Evolutionary conservation across 257 asterid species (phyloP).

Genomic region (Knoxia roxburghii): DNA sequence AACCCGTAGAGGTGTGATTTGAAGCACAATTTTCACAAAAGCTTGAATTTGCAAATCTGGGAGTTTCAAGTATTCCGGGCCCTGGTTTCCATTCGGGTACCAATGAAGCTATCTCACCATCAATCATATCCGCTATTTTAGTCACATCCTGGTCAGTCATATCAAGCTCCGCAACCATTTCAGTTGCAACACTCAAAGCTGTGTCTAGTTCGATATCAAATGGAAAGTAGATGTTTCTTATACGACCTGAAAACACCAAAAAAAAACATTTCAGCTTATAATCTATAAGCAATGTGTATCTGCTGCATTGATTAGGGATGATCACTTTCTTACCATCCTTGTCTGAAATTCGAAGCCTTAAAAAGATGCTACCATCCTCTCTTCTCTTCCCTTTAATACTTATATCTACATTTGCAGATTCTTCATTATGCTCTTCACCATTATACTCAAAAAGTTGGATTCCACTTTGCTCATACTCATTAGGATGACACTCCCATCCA

Average conservation of each 20-base stretch:
- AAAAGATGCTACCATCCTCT: constrained; percentile 40
- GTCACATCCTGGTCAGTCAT: constrained; percentile 47
- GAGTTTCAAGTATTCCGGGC: constrained; percentile 34
- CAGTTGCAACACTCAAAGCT: constrained; percentile 44
- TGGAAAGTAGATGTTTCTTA: constrained; percentile 48
- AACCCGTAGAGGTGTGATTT: constrained; percentile 36
- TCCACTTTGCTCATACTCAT: constrained; percentile 37
- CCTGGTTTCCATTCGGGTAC: constrained; percentile 47
- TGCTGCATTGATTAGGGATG: neutral
- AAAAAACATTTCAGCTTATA: too few relatives aligned
- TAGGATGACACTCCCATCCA: constrained; percentile 29
- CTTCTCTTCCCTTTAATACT: constrained; percentile 48
- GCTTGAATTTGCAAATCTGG: constrained; percentile 21
- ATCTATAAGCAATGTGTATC: too few relatives aligned
- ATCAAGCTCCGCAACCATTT: constrained; percentile 51
- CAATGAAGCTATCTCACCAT: constrained; percentile 44
- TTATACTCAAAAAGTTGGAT: constrained; percentile 33
- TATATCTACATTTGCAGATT: constrained; percentile 26
- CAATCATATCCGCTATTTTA: constrained; percentile 46
- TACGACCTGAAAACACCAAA: constrained; percentile 44
- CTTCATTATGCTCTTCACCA: constrained; percentile 31
- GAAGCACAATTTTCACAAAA: constrained; percentile 40
- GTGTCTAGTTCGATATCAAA: constrained; percentile 41
- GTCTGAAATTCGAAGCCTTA: constrained; percentile 51
- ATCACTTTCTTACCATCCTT: constrained; percentile 34